Percentiles rank a stretch among this genome's conserved stretches.
These are phyloP conservation scores for Phyllosticta citribraziliensis DNA, from an alignment of 2,329 filamentous ascomycete species.

Conservation along the genomic window DNA sequence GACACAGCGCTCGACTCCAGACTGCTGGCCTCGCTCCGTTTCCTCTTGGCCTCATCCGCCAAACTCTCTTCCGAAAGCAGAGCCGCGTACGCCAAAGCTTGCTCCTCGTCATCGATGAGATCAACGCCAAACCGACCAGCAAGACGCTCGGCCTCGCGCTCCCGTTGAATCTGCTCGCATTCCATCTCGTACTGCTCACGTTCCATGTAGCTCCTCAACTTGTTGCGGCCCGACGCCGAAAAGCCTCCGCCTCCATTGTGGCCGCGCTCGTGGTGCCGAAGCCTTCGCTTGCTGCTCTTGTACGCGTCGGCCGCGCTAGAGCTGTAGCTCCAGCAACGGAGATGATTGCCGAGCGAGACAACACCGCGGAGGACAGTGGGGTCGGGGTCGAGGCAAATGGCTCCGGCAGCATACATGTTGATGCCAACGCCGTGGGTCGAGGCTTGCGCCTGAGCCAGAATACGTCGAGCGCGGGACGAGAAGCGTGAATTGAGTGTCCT, in stretches of 20 bases:
- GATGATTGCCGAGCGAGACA: constrained; percentile 73
- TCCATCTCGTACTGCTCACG: constrained; percentile 77
- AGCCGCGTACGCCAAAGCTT: constrained; percentile 52
- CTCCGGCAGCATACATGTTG: constrained; percentile 71
- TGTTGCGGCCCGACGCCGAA: constrained; percentile 53
- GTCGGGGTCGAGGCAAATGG: constrained; percentile 79
- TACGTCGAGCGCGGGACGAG: constrained; percentile 69
- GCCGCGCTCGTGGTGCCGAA: constrained; percentile 58
- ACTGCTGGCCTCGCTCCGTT: constrained; percentile 30
- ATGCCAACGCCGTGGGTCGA: constrained; percentile 58
- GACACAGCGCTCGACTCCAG: constrained; percentile 26
- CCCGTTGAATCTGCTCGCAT: constrained; percentile 56
- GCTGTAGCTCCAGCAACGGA: constrained; percentile 92
- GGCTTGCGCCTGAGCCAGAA: constrained; percentile 57
- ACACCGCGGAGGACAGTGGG: constrained; percentile 76
- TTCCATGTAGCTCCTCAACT: constrained; percentile 71
- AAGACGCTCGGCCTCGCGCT: constrained; percentile 59
- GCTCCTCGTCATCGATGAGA: constrained; percentile 53
- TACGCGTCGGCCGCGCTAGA: constrained; percentile 66
- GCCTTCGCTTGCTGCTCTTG: constrained; percentile 66
- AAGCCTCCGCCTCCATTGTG: constrained; percentile 51
- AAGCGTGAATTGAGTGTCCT: constrained; percentile 81
- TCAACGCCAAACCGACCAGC: constrained; percentile 77
- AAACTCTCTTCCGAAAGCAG: constrained; percentile 52
- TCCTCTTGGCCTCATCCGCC: constrained; percentile 37